Evolutionary conservation across 805 yeast genomes (phyloP), one percentile per base, ranked within the genome.

Genomic region (Yamadazyma ubonensis): DNA sequence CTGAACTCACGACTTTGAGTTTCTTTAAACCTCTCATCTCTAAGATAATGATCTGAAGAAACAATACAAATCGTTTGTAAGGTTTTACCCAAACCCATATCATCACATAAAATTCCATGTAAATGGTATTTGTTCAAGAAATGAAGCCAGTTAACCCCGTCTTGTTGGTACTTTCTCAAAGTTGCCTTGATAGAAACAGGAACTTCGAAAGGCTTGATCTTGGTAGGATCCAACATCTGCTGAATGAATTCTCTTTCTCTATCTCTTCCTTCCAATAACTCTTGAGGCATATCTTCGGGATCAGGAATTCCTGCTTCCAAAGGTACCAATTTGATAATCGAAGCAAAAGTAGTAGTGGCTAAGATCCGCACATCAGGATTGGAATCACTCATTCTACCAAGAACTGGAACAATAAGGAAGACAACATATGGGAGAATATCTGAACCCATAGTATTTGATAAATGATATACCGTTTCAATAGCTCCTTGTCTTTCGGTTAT

Each of bases 11-110:
- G 67, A 0, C 83, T 71, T 22, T 73, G 61, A 0, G 95, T 80
- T 44, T 71, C 63, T 6, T 64, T 71, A 58, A 71, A 86, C 48
- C 82, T 83, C 50, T 84, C 84, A 8, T 79, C 81, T 49, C 99
- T 78, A 49, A 87, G 52, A 53, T 89, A 86, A 54, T 93, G 99
- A 55, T 93, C 99, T 57, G 97, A 87, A 0, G 99, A 86, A 39
- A 93, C 89, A 50, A 95, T 91, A 65, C 99, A 93, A 55, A 93
- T 90, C 0, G 99, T 90, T 63, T 93, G 99, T 44, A 93, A 71
- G 0, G 99, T 93, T 59, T 93, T 93, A 38, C 99, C 99, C 21
- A 93, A 73, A 5, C 99, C 99, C 99, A 93, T 93, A 79, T 93
- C 99, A 60, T 93, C 99, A 78, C 99, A 93, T 35, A 93, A 70